Conservation (phyloP, 1,139 yeast species). For the Lodderomyces orthopsilosis region DNA sequence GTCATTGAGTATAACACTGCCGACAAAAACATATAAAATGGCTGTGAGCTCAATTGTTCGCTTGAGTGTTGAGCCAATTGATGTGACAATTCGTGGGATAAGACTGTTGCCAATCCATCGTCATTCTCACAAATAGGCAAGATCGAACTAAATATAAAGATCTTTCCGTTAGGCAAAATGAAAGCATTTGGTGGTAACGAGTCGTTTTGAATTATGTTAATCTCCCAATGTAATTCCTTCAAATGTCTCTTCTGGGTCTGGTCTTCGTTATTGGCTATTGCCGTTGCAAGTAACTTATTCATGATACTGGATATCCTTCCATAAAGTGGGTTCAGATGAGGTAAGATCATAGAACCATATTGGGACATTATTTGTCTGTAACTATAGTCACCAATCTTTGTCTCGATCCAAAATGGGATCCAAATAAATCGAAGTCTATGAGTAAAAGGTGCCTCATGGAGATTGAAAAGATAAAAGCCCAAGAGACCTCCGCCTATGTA, state of each 20-base stretch:
- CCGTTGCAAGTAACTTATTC: constrained; percentile 60
- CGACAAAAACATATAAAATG: constrained; percentile 53
- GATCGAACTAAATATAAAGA: constrained; percentile 81
- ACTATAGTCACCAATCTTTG: constrained; percentile 62
- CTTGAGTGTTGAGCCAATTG: constrained; percentile 90
- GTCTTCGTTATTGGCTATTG: constrained; percentile 31
- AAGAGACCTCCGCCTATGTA: constrained; percentile 21
- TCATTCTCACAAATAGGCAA: constrained; percentile 76
- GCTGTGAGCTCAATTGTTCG: constrained; percentile 71
- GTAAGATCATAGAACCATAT: constrained; percentile 45
- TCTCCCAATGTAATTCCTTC: constrained; percentile 63
- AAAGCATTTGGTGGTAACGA: constrained; percentile 86
- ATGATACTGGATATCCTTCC: constrained; percentile 57
- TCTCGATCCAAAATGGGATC: constrained; percentile 67
- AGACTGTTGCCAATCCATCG: constrained; percentile 90
- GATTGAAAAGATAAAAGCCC: constrained; percentile 58
- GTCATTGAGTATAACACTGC: constrained; percentile 41
- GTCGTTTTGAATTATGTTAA: constrained; percentile 72
- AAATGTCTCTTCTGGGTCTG: constrained; percentile 29
- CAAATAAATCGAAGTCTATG: constrained; percentile 71
- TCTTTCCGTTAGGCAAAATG: constrained; percentile 93
- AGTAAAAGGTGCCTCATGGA: constrained; percentile 82
- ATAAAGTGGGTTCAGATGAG: constrained; percentile 55
- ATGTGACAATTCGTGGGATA: constrained; percentile 91
- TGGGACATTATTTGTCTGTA: constrained; percentile 60